Percentiles rank a stretch among this genome's conserved stretches.
Evolutionary conservation across 2,329 filamentous ascomycete genomes (phyloP).

Genomic region (Ascochyta lentis): DNA sequence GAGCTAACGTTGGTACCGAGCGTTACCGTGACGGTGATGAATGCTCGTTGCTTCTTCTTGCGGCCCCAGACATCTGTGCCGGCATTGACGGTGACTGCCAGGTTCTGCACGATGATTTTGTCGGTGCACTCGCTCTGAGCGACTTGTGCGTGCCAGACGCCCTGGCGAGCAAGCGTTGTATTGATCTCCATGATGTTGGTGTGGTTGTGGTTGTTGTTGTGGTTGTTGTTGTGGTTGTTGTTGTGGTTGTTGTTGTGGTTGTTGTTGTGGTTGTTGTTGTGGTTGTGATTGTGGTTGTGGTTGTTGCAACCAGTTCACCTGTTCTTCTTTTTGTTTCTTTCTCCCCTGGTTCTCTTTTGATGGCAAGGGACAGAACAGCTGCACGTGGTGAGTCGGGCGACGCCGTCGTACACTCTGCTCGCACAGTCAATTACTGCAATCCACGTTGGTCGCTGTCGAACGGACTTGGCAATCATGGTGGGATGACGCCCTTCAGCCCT

Average conservation of each 20-base stretch:
- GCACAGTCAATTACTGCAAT: neutral
- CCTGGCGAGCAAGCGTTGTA: constrained; percentile 21
- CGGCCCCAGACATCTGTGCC: constrained; percentile 74
- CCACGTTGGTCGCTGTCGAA: neutral
- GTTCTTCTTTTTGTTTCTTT: too few relatives aligned
- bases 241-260: neutral
- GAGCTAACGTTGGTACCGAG: constrained; percentile 64
- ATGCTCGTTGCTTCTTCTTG: constrained; percentile 65
- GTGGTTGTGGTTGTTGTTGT: neutral
- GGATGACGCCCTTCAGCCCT: constrained; percentile 37
- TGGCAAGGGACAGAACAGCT: too few relatives aligned
- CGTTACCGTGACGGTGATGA: constrained; percentile 66
- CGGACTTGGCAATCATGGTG: constrained; percentile 12
- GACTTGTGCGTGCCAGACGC: constrained; percentile 30
- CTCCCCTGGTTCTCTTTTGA: too few relatives aligned
- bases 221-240: neutral
- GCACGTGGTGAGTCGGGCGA: too few relatives aligned
- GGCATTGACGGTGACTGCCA: constrained; percentile 64
- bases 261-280: too few relatives aligned
- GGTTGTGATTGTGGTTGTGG: neutral
- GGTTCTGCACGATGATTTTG: constrained; percentile 66
- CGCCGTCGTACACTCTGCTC: too few relatives aligned
- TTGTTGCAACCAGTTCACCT: too few relatives aligned
- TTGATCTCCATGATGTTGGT: constrained; percentile 14
- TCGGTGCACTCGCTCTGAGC: constrained; percentile 38